Evolutionary conservation across 208 protist genomes (phyloP), one percentile per base, ranked within the genome.

Genomic region (Phytomonas serpens): DNA sequence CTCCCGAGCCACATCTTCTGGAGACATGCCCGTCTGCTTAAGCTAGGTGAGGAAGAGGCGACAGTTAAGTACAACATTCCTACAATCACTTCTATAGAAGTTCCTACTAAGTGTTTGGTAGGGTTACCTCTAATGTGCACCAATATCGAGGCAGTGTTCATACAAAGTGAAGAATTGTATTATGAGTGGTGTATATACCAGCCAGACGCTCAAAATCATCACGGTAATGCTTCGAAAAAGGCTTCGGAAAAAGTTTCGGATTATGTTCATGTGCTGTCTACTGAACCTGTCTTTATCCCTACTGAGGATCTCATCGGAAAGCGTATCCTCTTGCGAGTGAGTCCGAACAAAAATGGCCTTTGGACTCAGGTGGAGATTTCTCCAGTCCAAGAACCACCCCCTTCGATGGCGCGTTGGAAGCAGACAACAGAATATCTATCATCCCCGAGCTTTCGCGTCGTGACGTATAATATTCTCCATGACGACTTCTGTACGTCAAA

Each of bases 381-480:
- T 4, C 84, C 71, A 13, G 86, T 93, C 40, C 72, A 75, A 27
- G 13, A 30, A 37, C 71, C 85, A 33, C 79, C 85, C 19, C 81
- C 84, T 7, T 76, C 77, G 7, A 73, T 88, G 71, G 73, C 85
- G 31, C 82, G 89, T 16, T 94, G 89, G 89, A 65, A 78, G 52
- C 68, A 81, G 30, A 93, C 87, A n/a, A 6, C 65, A 29, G 61
- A 69, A n/a, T 31, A 30, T 10, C 29, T 82, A 27, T 27, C 72
- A 10, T 68, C 79, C n/a, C 78, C 86, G 7, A 73, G 61, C 27
- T 90, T 97, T 52, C 87, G 91, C 38, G 87, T 95, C 0, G 80
- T 93, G n/a, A 86, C 88, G 27, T 97, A 97, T 81, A 97, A 97
- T 78, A 86, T 97, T 9, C 84, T 97, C 9, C 85, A 95, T 76